Evolutionary conservation across 2,329 filamentous ascomycete species (phyloP).

Genomic region (Cordyceps javanica): DNA sequence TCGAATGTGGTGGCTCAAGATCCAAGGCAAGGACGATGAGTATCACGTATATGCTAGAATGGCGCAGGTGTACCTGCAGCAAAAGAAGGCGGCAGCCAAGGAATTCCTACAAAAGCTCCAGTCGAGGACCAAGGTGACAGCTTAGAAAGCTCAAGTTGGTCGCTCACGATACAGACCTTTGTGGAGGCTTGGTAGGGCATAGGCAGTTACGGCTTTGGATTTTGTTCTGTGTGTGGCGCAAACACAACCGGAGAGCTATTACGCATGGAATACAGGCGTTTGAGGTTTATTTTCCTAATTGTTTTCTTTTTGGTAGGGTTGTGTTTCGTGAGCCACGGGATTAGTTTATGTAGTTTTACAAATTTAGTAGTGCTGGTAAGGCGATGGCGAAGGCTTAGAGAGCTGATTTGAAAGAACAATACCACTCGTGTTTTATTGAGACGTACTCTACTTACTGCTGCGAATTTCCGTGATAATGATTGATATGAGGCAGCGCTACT

Average conservation of each 20-base stretch:
- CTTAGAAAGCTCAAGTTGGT: neutral
- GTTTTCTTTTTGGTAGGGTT: slow-evolving; percentile 1
- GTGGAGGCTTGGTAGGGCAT: slow-evolving; percentile 1
- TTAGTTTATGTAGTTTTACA: neutral
- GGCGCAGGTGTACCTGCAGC: slow-evolving; percentile 36
- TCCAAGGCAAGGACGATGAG: slow-evolving; percentile 44
- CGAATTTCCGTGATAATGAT: neutral
- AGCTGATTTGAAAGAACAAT: slow-evolving; percentile 6
- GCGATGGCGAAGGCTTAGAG: neutral
- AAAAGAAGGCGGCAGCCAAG: slow-evolving; percentile 28
- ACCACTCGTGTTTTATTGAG: slow-evolving; percentile 5
- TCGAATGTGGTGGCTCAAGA: slow-evolving; percentile 50
- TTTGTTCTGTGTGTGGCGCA: neutral
- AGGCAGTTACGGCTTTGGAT: neutral
- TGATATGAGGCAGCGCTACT: neutral
- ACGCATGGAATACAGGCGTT: slow-evolving; percentile 9
- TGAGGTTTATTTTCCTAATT: neutral
- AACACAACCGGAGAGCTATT: neutral
- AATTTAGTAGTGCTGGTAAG: neutral
- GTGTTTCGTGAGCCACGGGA: neutral
- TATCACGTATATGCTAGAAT: slow-evolving; percentile 40
- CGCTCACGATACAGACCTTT: neutral
- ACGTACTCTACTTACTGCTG: neutral
- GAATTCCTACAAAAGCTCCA: slow-evolving; percentile 20
- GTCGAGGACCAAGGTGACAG: neutral